Conservation (phyloP, 2,329 filamentous ascomycete species). For the Colletotrichum karsti region DNA sequence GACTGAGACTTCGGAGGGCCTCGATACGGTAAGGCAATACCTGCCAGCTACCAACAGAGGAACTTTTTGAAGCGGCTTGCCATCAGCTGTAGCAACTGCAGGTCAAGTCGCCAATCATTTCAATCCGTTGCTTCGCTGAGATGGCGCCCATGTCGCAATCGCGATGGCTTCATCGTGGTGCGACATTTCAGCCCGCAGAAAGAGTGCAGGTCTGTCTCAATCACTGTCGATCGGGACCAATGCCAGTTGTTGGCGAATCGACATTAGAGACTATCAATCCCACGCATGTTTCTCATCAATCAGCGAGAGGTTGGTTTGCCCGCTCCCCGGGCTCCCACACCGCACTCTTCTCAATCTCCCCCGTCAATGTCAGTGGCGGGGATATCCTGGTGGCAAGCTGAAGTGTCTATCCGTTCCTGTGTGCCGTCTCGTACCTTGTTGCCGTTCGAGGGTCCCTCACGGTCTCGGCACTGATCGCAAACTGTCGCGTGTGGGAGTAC, state of each 20-base stretch:
- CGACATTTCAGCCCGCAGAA: background rate
- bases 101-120: background rate
- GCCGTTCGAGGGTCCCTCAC: background rate
- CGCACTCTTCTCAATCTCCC: background rate
- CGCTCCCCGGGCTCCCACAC: background rate
- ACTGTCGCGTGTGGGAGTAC: background rate
- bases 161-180: conserved; percentile 20
- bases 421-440: background rate
- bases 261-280: background rate
- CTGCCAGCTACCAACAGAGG: background rate
- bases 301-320: background rate
- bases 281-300: background rate
- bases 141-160: background rate
- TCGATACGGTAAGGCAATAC: conserved; percentile 11
- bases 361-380: background rate
- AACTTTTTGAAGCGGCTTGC: conserved; percentile 1
- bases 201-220: background rate
- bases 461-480: conserved; percentile 1
- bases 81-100: background rate
- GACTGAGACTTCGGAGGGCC: background rate
- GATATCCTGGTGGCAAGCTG: conserved; percentile 13
- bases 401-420: background rate
- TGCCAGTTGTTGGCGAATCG: background rate
- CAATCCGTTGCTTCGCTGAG: background rate
- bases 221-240: background rate